Conservation (phyloP, 2,329 filamentous ascomycete genomes). For the Orbilia oligospora region DNA sequence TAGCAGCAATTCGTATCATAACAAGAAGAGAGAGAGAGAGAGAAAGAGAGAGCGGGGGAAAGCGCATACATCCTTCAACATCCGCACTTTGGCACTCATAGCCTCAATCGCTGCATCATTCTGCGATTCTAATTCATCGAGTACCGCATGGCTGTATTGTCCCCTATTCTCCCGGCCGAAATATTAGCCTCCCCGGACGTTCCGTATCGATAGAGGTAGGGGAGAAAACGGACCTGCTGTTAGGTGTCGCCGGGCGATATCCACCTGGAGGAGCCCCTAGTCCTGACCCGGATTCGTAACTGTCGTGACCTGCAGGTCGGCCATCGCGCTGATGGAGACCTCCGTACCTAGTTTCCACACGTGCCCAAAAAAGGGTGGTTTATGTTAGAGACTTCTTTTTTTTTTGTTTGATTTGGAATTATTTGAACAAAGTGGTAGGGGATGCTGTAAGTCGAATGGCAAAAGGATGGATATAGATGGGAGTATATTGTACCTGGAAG, state of each 20-base stretch:
- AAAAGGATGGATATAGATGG: neutral
- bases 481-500: conserved; percentile 39
- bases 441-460: no score
- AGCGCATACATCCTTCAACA: conserved; percentile 84
- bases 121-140: conserved; percentile 94
- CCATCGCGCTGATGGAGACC: conserved; percentile 60
- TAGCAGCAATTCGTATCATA: neutral
- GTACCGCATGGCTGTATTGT: conserved; percentile 91
- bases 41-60: no score
- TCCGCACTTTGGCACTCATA: conserved; percentile 89
- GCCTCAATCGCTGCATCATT: conserved; percentile 91
- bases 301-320: conserved; percentile 46
- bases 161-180: conserved; percentile 72
- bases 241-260: conserved; percentile 80
- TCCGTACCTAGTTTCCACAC: conserved; percentile 40
- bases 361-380: neutral
- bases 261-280: conserved; percentile 62
- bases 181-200: neutral
- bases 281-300: conserved; percentile 31
- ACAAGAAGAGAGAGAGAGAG: conserved; percentile 6
- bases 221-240: conserved; percentile 67
- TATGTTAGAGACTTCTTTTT: no score
- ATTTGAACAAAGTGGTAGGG: no score
- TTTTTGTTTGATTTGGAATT: conserved; percentile 24
- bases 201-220: neutral